A percentile compares a stretch with the other conserved stretches of the same genome.
phyloP scores from a whole-genome alignment of 495 filamentous ascomycete species.

The Thermochaetoides thermophila region DNA sequence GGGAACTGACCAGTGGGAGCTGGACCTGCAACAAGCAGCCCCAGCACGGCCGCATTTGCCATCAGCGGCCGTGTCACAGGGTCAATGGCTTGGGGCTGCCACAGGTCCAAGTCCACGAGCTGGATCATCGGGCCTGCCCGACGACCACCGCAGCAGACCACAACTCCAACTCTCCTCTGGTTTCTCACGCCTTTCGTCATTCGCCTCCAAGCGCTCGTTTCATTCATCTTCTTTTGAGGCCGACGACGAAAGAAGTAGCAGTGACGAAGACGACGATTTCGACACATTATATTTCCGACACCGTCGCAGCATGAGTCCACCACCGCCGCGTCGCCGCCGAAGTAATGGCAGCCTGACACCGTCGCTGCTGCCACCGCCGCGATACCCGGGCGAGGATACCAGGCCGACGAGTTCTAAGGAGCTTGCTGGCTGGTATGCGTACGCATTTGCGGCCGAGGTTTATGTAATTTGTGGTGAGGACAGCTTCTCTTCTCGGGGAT shows the following conservation, averaged over 20 bases:
- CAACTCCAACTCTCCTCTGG: slow-evolving; percentile 25
- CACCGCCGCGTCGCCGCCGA: too few species aligned
- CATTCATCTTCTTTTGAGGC: slow-evolving; percentile 42
- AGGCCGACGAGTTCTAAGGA: slow-evolving; percentile 76
- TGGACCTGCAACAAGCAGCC: too few species aligned
- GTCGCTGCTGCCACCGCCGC: slow-evolving; percentile 6
- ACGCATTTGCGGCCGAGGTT: slow-evolving; percentile 94
- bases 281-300: too few species aligned
- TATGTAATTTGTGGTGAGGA: slow-evolving; percentile 84
- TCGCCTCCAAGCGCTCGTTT: slow-evolving; percentile 28
- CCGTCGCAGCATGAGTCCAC: too few species aligned
- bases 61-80: too few species aligned
- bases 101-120: too few species aligned
- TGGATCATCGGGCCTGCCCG: too few species aligned
- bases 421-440: slow-evolving; percentile 87
- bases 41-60: too few species aligned
- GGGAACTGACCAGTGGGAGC: too few species aligned
- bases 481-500: neutral
- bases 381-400: slow-evolving; percentile 73
- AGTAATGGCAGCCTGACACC: too few species aligned
- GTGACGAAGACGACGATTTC: slow-evolving; percentile 4
- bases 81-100: too few species aligned
- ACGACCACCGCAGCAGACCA: too few species aligned
- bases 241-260: slow-evolving; percentile 44
- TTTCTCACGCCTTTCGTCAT: slow-evolving; percentile 31